Evolutionary conservation across 805 yeast genomes (phyloP).

Genomic region (Brettanomyces naardenensis): DNA sequence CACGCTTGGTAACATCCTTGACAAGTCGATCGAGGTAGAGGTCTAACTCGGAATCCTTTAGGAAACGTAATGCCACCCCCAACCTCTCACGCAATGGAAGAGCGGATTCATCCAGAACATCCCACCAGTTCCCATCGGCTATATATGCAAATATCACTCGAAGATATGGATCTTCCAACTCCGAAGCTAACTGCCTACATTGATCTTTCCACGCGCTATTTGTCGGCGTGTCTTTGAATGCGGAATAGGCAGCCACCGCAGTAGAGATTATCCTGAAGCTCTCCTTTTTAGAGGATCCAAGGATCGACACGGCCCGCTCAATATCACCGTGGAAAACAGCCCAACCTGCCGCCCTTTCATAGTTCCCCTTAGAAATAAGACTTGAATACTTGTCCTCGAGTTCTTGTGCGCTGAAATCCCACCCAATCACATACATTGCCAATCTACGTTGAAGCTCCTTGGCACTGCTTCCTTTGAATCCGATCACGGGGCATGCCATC

Average conservation of each 20-base stretch:
- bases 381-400: constrained; percentile 58
- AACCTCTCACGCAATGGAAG: constrained; percentile 81
- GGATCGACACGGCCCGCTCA: constrained; percentile 67
- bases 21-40: constrained; percentile 65
- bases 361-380: constrained; percentile 49
- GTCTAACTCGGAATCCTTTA: constrained; percentile 72
- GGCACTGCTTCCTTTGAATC: constrained; percentile 37
- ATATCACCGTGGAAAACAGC: constrained; percentile 93
- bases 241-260: constrained; percentile 85
- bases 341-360: constrained; percentile 95
- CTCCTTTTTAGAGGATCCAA: constrained; percentile 67
- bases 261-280: constrained; percentile 76
- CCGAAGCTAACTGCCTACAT: constrained; percentile 82
- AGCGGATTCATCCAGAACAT: constrained; percentile 82
- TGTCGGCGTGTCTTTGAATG: constrained; percentile 46
- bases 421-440: constrained; percentile 80
- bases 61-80: constrained; percentile 83
- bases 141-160: constrained; percentile 90
- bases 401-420: constrained; percentile 75
- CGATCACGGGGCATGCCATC: constrained; percentile 33
- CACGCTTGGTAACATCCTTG: constrained; percentile 60
- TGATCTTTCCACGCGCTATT: constrained; percentile 90
- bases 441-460: constrained; percentile 62
- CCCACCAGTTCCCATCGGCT: constrained; percentile 95
- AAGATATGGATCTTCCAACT: constrained; percentile 79